phyloP scores from a whole-genome alignment of 78 protist genomes.

The slime mould (Dictyostelium discoideum) region DNA sequence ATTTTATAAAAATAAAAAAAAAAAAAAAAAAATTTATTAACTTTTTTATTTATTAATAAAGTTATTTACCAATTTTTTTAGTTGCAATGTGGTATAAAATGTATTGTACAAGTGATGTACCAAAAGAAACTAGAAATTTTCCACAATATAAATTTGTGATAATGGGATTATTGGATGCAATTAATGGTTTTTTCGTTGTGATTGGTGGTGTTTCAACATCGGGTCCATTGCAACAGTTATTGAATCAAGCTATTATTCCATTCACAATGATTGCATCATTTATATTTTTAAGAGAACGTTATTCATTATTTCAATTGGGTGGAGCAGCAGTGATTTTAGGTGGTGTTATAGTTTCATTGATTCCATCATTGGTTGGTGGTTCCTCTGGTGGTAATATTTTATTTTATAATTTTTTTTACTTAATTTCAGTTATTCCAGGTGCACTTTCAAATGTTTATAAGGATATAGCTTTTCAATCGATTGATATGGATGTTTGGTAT shows the following conservation, averaged over 20 bases:
- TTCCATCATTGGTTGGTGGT: constrained; percentile 48
- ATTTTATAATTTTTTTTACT: constrained; percentile 51
- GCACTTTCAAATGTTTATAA: constrained; percentile 60
- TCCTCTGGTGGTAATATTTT: not conserved
- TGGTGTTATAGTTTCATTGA: constrained; percentile 50
- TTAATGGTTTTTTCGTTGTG: constrained; percentile 60
- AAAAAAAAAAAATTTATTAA: not conserved
- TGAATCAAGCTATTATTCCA: constrained; percentile 75
- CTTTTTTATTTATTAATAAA: not conserved
- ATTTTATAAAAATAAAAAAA: not conserved
- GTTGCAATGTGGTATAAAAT: constrained; percentile 46
- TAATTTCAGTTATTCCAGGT: constrained; percentile 58
- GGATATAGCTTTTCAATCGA: constrained; percentile 47
- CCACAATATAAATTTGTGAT: constrained; percentile 56
- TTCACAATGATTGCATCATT: constrained; percentile 58
- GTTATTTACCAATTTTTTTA: constrained; percentile 22
- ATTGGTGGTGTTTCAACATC: constrained; percentile 65
- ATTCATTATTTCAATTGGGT: constrained; percentile 30
- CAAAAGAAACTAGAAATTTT: constrained; percentile 35
- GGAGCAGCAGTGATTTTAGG: constrained; percentile 48
- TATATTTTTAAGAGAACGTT: constrained; percentile 27
- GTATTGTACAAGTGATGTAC: constrained; percentile 33
- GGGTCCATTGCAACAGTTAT: constrained; percentile 57
- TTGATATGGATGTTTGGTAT: constrained; percentile 54
- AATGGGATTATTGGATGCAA: constrained; percentile 65